Base-by-base conservation (phyloP, 202 grass and related monocot genomes). In the Schoenoplectus triqueter region DNA sequence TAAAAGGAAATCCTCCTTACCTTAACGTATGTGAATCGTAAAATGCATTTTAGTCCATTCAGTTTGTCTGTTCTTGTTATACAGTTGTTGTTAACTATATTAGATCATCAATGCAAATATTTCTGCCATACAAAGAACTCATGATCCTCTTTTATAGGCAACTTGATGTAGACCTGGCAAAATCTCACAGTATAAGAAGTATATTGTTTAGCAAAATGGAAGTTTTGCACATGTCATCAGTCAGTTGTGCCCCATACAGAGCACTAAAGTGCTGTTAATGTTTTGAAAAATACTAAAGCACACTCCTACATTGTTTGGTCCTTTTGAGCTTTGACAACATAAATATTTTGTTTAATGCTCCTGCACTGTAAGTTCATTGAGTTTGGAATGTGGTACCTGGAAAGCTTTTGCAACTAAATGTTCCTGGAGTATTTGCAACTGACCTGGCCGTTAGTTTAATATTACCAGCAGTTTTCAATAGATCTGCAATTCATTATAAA, bases 1-100 rank as follows among this genome's bases (percentile, higher is more conserved):
- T 98, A 89, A 90, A 87, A 45, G 96, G 91, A 77, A 94, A 92
- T 84, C 91, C 91, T 59, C 91, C 96, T 10, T 98, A 98, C 84
- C 92, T 98, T 87, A 95, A 99, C 40, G 93, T 94, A n/a, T 44
- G 90, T 85, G 81, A 63, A 82, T 82, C 0, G 17, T 50, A 9
- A 15, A 67, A 89, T 81, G 19, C 55, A 2, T 8, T 76, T 7
- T 3, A 73, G 10, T 74, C 17, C 39, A 13, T 85, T 69, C 5
- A 67, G 10, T 56, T 4, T 40, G 7, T 85, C 4, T 54, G 42
- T 42, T 8, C 52, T n/a, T 50, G 14, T 14, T 72, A 64, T 17
- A 55, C 68, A 18, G 46, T 82, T 72, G 41, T 64, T 10, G 7
- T 59, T 74, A 22, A 21, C 46, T 74, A 54, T 73, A 19, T 0